phyloP scores from a whole-genome alignment of 2,329 filamentous ascomycete genomes.

The Fonsecaea monophora region DNA sequence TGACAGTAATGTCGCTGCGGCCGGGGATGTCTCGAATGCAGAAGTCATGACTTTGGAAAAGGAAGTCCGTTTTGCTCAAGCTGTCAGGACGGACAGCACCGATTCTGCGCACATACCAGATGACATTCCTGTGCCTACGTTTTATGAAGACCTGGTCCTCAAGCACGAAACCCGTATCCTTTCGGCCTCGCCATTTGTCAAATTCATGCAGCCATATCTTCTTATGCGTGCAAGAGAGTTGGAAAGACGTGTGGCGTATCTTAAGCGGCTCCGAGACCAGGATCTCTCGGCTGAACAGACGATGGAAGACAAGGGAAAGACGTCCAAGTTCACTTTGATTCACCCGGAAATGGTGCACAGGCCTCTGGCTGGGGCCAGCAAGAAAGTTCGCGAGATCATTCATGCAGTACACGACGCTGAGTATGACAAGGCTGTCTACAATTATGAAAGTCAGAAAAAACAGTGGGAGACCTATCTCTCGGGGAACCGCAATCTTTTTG shows the following conservation, averaged over 20 bases:
- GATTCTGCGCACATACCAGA: constrained; percentile 70
- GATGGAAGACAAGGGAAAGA: constrained; percentile 67
- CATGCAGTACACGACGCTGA: constrained; percentile 96
- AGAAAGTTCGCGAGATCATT: constrained; percentile 88
- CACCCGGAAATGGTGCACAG: constrained; percentile 94
- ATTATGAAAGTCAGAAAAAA: constrained; percentile 90
- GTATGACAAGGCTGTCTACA: constrained; percentile 92
- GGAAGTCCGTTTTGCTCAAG: constrained; percentile 21
- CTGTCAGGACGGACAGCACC: constrained; percentile 44
- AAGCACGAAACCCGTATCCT: constrained; percentile 92
- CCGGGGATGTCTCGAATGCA: constrained; percentile 28
- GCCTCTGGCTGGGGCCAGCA: constrained; percentile 77
- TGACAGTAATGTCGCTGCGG: constrained; percentile 24
- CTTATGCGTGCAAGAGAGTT: constrained; percentile 91
- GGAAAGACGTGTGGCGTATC: constrained; percentile 80
- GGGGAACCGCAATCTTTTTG: constrained; percentile 85
- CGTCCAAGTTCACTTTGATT: constrained; percentile 84
- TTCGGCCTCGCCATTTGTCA: constrained; percentile 94
- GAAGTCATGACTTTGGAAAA: constrained; percentile 32
- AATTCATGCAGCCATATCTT: constrained; percentile 91
- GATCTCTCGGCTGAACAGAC: constrained; percentile 49
- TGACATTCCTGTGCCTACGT: constrained; percentile 83
- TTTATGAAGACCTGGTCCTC: constrained; percentile 92
- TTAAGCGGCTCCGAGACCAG: constrained; percentile 83
- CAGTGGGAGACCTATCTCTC: constrained; percentile 97